Base-by-base conservation (phyloP, 139 green algal species). In the Chara braunii region DNA sequence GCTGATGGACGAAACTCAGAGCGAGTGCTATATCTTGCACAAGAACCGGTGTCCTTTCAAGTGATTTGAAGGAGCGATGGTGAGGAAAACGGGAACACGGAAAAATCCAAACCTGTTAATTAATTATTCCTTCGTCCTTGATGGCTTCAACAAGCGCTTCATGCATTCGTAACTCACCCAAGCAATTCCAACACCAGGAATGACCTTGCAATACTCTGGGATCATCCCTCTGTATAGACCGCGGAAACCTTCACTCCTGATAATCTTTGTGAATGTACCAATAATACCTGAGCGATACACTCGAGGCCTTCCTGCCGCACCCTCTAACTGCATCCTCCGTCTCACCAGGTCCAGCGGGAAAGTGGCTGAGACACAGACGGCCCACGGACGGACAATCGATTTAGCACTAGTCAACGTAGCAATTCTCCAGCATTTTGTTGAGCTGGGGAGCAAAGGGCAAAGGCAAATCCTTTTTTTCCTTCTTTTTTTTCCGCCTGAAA, bases 311-410 rank as follows among this genome's bases (percentile, higher is more conserved):
- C 80, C 78, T 12, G 45, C 65, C 24, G 77, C 65, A 2, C 84
- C 84, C 28, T 82, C 54, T 37, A 90, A 60, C 78, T 94, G 90
- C 88, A 97, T 83, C 8, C 90, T 64, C n/a, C 87, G 67, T 12
- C 85, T 68, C 1, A 96, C 79, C 2, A 95, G 64, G 55, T 95
- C 90, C 18, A 95, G 62, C 0, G 90, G 90, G 65, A 95, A 96
- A 24, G 89, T 94, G 43, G 74, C 68, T 31, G 67, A n/a, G n/a
- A n/a, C n/a, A n/a, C n/a, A n/a, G n/a, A 18, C 40, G 40, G 18
- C 40, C 18, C 40, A 14, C 18, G 18, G 40, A 18, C 18, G 40
- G 40, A 48, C n/a, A n/a, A n/a, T n/a, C n/a, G n/a, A n/a, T n/a
- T n/a, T n/a, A n/a, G n/a, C n/a, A n/a, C n/a, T n/a, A n/a, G n/a